phyloP scores from a whole-genome alignment of 164 flowering plant species.

The Magnolia changhungtana region DNA sequence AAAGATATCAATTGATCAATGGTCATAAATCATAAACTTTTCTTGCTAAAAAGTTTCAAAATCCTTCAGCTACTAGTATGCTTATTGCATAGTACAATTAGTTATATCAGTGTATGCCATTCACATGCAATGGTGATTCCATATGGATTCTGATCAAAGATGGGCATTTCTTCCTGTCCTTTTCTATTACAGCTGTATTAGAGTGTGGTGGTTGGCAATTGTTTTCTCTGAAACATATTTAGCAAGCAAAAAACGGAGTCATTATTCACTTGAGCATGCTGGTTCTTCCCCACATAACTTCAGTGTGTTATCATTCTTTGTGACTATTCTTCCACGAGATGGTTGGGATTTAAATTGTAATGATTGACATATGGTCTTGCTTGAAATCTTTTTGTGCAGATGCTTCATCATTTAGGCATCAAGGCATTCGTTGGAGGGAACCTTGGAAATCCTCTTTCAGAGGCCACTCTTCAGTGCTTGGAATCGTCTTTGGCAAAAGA shows the following conservation, averaged over 20 bases:
- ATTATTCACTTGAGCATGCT: not conserved
- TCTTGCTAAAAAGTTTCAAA: too few relatives aligned
- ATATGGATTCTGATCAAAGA: not conserved
- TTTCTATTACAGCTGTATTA: too few relatives aligned
- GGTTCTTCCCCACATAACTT: not conserved
- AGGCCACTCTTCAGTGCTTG: slow-evolving; percentile 33
- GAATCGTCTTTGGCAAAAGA: slow-evolving; percentile 12
- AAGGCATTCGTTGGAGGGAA: slow-evolving; percentile 45
- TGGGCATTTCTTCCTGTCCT: not conserved
- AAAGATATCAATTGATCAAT: too few relatives aligned
- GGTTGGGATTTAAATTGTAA: not conserved
- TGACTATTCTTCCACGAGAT: not conserved
- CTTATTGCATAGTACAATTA: too few relatives aligned
- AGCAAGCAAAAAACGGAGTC: not conserved
- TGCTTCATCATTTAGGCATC: slow-evolving; percentile 33
- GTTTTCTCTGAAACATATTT: too few relatives aligned
- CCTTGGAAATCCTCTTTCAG: slow-evolving; percentile 46
- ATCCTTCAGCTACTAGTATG: too few relatives aligned
- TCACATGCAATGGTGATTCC: not conserved
- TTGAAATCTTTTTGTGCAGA: slow-evolving; percentile 21
- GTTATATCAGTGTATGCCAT: not conserved
- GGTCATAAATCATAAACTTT: too few relatives aligned
- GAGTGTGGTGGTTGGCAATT: too few relatives aligned
- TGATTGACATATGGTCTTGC: slow-evolving; percentile 1
- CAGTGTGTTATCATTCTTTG: not conserved